Evolutionary conservation across 2,329 filamentous ascomycete genomes (phyloP).

Genomic region (Penicillium glabrum): DNA sequence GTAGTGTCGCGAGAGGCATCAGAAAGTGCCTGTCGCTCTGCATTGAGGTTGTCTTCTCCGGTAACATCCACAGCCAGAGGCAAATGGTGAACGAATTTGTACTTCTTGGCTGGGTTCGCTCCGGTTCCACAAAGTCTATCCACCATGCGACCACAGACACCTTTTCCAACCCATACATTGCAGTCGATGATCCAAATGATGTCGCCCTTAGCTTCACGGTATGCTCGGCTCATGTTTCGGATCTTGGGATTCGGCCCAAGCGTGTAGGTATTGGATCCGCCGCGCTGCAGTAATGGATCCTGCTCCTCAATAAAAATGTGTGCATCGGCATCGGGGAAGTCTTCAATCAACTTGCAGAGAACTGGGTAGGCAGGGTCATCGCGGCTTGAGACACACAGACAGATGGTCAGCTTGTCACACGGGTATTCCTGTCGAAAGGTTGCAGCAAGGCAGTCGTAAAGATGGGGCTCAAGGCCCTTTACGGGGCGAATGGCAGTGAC

Average conservation of each 20-base stretch:
- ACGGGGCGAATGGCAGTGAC: slow-evolving; percentile 90
- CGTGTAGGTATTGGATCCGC: slow-evolving; percentile 52
- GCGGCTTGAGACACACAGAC: slow-evolving; percentile 75
- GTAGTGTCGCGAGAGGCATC: slow-evolving; percentile 18
- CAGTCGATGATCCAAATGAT: slow-evolving; percentile 95
- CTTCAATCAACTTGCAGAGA: slow-evolving; percentile 67
- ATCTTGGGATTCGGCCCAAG: slow-evolving; percentile 98
- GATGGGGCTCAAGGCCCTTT: slow-evolving; percentile 83
- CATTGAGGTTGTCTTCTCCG: slow-evolving; percentile 22
- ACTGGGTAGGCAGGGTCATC: slow-evolving; percentile 75
- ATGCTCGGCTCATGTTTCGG: slow-evolving; percentile 90
- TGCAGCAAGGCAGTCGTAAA: slow-evolving; percentile 89
- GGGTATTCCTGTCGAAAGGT: slow-evolving; percentile 84
- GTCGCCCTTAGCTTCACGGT: slow-evolving; percentile 82
- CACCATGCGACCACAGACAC: slow-evolving; percentile 83
- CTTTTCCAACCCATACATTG: slow-evolving; percentile 86
- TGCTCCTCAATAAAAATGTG: slow-evolving; percentile 78
- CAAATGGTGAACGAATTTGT: slow-evolving; percentile 94
- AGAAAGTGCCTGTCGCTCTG: slow-evolving; percentile 29
- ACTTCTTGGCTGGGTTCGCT: slow-evolving; percentile 48
- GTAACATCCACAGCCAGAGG: slow-evolving; percentile 80
- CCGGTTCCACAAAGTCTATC: slow-evolving; percentile 75
- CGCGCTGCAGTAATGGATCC: slow-evolving; percentile 66
- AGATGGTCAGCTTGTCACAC: slow-evolving; percentile 69
- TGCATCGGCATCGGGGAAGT: slow-evolving; percentile 72